A percentile compares a stretch with the other conserved stretches of the same genome.
These are phyloP conservation scores for Debaryomyces coudertii DNA, from an alignment of 1,139 yeast genomes.

Conservation along the genomic window DNA sequence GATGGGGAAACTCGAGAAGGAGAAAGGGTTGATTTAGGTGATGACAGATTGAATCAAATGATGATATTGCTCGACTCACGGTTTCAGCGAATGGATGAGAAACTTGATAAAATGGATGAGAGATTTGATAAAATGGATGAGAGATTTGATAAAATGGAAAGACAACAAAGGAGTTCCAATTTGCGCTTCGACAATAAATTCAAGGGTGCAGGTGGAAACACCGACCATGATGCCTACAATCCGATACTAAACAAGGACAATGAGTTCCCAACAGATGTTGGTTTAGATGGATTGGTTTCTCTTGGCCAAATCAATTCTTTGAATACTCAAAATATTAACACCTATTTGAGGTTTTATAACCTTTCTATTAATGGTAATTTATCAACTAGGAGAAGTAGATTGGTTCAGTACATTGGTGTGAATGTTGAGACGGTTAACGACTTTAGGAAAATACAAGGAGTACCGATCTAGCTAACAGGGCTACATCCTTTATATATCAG, in stretches of 20 bases:
- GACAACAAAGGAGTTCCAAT: background rate
- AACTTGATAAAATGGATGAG: background rate
- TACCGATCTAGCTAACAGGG: too few species aligned
- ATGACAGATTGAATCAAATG: slow-evolving; percentile 1
- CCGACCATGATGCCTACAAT: background rate
- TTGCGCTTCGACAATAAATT: slow-evolving; percentile 4
- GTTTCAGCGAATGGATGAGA: too few species aligned
- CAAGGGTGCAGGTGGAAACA: background rate
- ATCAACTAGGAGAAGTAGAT: background rate
- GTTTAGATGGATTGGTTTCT: background rate
- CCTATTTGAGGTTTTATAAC: slow-evolving; percentile 5
- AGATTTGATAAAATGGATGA: background rate
- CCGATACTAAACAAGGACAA: background rate
- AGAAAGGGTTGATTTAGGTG: background rate
- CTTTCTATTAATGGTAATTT: background rate
- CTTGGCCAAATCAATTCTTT: background rate
- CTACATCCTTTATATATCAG: too few species aligned
- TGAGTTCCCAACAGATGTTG: background rate
- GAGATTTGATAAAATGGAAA: background rate
- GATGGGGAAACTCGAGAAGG: too few species aligned
- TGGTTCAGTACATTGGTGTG: slow-evolving; percentile 1
- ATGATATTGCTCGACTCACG: background rate
- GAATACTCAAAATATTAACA: background rate
- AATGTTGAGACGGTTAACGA: background rate
- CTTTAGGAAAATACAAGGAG: too few species aligned